Evolutionary conservation across 495 filamentous ascomycete species (phyloP).

Genomic region (Aspergillus bertholletiae): DNA sequence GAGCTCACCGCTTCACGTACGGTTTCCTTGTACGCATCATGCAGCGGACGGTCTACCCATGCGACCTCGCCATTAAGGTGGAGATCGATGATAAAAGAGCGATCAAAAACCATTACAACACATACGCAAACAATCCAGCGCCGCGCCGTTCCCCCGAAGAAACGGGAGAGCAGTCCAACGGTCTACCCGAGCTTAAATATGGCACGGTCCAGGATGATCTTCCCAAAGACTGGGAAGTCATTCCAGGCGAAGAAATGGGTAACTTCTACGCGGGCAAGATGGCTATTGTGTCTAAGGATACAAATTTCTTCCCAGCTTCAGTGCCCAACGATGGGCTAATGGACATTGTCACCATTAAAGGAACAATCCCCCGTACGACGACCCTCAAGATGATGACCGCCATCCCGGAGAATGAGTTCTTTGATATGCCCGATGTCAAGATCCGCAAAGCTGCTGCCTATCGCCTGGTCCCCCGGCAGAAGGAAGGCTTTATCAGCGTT

Average conservation of each 20-base stretch:
- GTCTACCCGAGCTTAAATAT: slow-evolving; percentile 70
- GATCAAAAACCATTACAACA: slow-evolving; percentile 70
- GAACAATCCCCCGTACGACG: slow-evolving; percentile 61
- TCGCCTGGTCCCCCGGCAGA: slow-evolving; percentile 70
- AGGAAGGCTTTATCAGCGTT: slow-evolving; percentile 82
- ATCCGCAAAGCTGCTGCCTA: slow-evolving; percentile 83
- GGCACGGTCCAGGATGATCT: slow-evolving; percentile 76
- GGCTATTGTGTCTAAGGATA: slow-evolving; percentile 83
- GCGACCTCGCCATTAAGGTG: slow-evolving; percentile 79
- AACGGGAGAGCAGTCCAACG: slow-evolving; percentile 33
- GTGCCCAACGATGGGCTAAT: slow-evolving; percentile 81
- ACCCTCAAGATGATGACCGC: slow-evolving; percentile 64
- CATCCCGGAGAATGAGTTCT: slow-evolving; percentile 69
- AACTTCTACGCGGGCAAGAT: slow-evolving; percentile 97
- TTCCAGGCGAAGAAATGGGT: slow-evolving; percentile 71
- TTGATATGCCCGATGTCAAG: slow-evolving; percentile 70
- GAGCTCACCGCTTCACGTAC: slow-evolving; percentile 74
- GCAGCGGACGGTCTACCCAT: slow-evolving; percentile 74
- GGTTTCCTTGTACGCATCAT: slow-evolving; percentile 74
- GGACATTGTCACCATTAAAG: slow-evolving; percentile 79
- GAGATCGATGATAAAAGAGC: slow-evolving; percentile 71
- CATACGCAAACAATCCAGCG: slow-evolving; percentile 38
- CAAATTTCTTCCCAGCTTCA: slow-evolving; percentile 84
- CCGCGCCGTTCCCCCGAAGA: slow-evolving; percentile 20
- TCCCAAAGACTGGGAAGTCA: slow-evolving; percentile 68